Conservation (phyloP, 441 rosid species). For the Oxalis stricta region DNA sequence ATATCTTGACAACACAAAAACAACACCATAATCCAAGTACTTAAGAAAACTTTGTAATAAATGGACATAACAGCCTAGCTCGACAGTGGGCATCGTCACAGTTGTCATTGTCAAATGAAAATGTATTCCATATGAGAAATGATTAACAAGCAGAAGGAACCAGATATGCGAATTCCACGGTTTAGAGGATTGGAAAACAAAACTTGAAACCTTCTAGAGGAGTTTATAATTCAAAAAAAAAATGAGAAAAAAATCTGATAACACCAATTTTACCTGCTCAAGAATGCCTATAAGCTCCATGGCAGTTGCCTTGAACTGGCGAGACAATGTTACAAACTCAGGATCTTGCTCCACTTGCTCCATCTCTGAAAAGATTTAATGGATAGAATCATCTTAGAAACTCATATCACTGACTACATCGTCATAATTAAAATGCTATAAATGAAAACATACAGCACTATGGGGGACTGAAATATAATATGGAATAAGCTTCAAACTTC, state of each 20-base stretch:
- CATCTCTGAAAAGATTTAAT: slow-evolving; percentile 46
- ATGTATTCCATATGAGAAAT: too few relatives aligned
- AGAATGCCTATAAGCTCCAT: slow-evolving; percentile 88
- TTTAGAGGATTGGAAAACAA: too few relatives aligned
- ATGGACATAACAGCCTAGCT: too few relatives aligned
- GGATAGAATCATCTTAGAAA: slow-evolving; percentile 14
- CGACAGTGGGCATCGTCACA: too few relatives aligned
- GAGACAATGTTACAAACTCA: slow-evolving; percentile 65
- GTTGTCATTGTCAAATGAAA: too few relatives aligned
- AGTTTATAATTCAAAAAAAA: not conserved
- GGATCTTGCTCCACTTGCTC: slow-evolving; percentile 90
- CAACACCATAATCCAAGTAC: too few relatives aligned
- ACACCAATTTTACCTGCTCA: slow-evolving; percentile 54
- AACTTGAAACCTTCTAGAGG: not conserved
- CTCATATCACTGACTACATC: not conserved
- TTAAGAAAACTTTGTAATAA: too few relatives aligned
- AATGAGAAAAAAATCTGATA: not conserved
- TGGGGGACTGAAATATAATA: not conserved
- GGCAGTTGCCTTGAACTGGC: slow-evolving; percentile 90
- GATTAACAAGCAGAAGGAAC: too few relatives aligned
- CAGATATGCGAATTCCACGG: too few relatives aligned
- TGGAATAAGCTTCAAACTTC: not conserved
- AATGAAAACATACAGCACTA: not conserved
- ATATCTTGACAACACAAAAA: too few relatives aligned
- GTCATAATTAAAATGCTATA: not conserved